Evolutionary conservation across 2,329 filamentous ascomycete genomes (phyloP).

Genomic region (Microcera coccophila): DNA sequence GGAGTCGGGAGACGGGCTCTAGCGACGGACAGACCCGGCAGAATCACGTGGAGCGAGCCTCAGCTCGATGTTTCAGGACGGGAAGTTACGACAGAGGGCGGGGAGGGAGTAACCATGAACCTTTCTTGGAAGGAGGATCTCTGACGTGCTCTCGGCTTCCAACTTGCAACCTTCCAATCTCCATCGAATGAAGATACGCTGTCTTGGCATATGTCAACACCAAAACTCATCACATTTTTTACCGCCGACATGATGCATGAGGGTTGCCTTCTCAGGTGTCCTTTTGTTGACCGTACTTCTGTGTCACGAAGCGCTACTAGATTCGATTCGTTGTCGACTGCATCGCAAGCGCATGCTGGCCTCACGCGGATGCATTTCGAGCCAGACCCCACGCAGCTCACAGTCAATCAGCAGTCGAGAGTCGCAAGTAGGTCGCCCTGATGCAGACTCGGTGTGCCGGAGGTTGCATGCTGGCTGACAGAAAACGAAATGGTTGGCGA

Average conservation of each 20-base stretch:
- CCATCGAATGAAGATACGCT: too few relatives aligned
- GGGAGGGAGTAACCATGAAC: conserved; percentile 3
- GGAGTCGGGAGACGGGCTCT: too few relatives aligned
- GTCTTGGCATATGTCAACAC: too few relatives aligned
- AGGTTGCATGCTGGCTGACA: conserved; percentile 23
- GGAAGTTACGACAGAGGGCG: too few relatives aligned
- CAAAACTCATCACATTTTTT: too few relatives aligned
- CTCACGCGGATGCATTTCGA: conserved; percentile 1
- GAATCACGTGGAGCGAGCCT: conserved; percentile 19
- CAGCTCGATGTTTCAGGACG: too few relatives aligned
- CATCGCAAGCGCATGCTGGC: conserved; percentile 7
- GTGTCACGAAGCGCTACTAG: conserved; percentile 7
- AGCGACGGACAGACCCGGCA: conserved; percentile 3
- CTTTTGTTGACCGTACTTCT: conserved; percentile 13
- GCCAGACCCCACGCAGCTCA: conserved; percentile 12
- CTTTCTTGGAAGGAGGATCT: neutral
- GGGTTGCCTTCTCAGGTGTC: neutral
- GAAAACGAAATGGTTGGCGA: conserved; percentile 22
- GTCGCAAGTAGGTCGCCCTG: conserved; percentile 14
- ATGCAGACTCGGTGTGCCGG: conserved; percentile 26
- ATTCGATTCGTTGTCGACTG: conserved; percentile 21
- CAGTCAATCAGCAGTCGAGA: conserved; percentile 22
- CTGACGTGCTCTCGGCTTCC: neutral
- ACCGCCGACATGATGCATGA: too few relatives aligned
- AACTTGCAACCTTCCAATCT: too few relatives aligned